phyloP scores from a whole-genome alignment of 352 stramenopile species.

The Phytophthora capsici region DNA sequence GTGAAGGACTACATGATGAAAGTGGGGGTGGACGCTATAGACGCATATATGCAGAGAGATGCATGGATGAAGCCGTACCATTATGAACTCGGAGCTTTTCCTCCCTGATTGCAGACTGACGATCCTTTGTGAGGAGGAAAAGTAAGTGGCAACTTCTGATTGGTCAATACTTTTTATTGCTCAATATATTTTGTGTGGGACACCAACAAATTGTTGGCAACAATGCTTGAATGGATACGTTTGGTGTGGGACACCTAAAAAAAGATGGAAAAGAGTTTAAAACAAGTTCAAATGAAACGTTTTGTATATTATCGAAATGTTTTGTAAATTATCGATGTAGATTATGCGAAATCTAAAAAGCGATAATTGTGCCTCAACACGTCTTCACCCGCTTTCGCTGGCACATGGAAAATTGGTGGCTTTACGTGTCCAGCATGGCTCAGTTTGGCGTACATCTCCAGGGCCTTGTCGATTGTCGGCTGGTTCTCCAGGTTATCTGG shows the following conservation, averaged over 20 bases:
- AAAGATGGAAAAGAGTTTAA: no score
- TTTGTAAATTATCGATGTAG: no score
- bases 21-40: background rate
- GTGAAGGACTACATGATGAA: background rate
- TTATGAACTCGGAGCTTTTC: conserved; percentile 6
- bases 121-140: background rate
- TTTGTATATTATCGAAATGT: no score
- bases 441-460: background rate
- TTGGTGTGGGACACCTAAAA: no score
- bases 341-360: background rate
- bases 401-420: background rate
- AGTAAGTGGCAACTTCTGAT: conserved; percentile 22
- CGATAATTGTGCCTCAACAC: background rate
- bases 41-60: background rate
- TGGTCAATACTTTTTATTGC: conserved; percentile 9
- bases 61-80: conserved; percentile 17
- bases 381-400: background rate
- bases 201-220: no score
- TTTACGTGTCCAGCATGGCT: background rate
- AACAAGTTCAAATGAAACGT: background rate
- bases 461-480: background rate
- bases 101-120: conserved; percentile 1
- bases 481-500: background rate
- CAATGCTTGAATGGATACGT: no score
- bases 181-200: background rate